Evolutionary conservation across 208 protist species (phyloP).

Genomic region (Leishmania tropica): DNA sequence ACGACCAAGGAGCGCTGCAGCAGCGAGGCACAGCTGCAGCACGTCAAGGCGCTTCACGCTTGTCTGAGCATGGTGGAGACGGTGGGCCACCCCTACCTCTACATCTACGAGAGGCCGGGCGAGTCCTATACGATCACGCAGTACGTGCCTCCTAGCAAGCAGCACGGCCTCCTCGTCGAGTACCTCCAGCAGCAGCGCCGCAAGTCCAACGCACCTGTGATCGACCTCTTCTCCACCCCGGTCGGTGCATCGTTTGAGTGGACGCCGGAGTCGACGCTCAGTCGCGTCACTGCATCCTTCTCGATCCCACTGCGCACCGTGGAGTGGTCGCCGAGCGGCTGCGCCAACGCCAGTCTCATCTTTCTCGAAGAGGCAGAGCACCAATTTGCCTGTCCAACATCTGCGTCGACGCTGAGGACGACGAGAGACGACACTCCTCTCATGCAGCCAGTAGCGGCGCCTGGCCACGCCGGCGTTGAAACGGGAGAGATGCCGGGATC

Average conservation of each 20-base stretch:
- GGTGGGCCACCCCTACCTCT: conserved; percentile 49
- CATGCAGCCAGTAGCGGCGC: neutral
- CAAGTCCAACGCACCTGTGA: conserved; percentile 2
- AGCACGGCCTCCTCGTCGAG: conserved; percentile 23
- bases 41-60: conserved; percentile 19
- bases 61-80: conserved; percentile 33
- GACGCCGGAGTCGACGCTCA: conserved; percentile 20
- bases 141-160: conserved; percentile 24
- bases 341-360: conserved; percentile 12
- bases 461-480: neutral
- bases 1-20: conserved; percentile 14
- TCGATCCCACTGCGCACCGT: conserved; percentile 27
- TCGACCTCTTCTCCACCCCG: conserved; percentile 26
- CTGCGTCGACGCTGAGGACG: neutral
- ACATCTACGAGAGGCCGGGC: conserved; percentile 27
- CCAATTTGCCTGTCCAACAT: conserved; percentile 1
- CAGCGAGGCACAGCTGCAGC: conserved; percentile 18
- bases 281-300: conserved; percentile 17
- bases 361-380: conserved; percentile 25
- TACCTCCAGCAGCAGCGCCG: conserved; percentile 21
- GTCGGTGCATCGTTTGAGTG: conserved; percentile 20
- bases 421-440: neutral
- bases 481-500: neutral
- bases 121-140: conserved; percentile 44
- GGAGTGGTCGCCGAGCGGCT: conserved; percentile 18